Base-by-base conservation (phyloP, 768 basidiomycete species). In the Leccinum variicolor region DNA sequence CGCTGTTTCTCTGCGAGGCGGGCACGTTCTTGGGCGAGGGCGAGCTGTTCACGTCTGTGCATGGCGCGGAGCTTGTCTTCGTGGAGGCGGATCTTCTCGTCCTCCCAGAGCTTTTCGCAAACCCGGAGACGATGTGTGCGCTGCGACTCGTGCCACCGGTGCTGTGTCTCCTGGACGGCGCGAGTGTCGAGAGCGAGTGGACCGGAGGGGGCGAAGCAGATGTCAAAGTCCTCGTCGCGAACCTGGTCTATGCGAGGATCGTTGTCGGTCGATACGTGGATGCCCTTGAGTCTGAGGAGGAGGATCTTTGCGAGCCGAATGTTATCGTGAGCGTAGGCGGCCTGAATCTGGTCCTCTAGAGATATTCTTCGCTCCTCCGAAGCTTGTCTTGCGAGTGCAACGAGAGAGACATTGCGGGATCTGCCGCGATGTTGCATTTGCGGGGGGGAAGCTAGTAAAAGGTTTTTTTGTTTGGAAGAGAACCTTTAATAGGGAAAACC, bases 191-290 rank as follows among this genome's bases (percentile, higher is more conserved):
- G 68, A 43, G 62, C 59, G 55, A 79, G 69, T 1, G 69, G 70
- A 17, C 77, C 77, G 8, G 68, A 64, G 2, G 78, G 78, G 1
- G 73, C 62, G 54, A 78, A 78, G 57, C 67, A 72, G 46, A 68
- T 52, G 55, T 73, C 69, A 45, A 79, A 79, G 62, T 79, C 78
- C 57, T 79, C 79, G 68, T 79, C 78, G 61, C 76, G 77, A 48
- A 89, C 84, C 17, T 78, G 74, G 47, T 80, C 83, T 52, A 87
- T 85, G 48, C 84, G 80, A 1, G 86, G 85, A 69, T 87, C 86
- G 58, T 79, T 70, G 69, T 83, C 81, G 13, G 77, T 76, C 10
- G 78, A 74, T 66, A 87, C 81, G 57, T 86, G 79, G 54, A 86
- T 79, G 60, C 85, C 86, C 8, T 68, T 81, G 62, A 86, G 79